phyloP scores from a whole-genome alignment of 108 stramenopile species.

The Phaeodactylum tricornutum region DNA sequence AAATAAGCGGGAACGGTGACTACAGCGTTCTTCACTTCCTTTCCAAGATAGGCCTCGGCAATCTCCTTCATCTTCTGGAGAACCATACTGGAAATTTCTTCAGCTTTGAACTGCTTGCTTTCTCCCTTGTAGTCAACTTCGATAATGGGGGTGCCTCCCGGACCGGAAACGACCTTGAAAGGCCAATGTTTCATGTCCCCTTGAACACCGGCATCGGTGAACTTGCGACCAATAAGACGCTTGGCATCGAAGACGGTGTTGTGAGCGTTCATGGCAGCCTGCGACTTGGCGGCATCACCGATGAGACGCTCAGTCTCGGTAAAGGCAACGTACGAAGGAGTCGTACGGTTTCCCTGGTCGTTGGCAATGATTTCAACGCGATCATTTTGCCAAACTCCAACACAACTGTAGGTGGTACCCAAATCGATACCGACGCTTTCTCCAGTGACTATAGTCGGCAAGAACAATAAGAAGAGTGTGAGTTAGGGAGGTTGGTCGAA shows the following conservation, averaged over 20 bases:
- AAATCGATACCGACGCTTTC: constrained; percentile 89
- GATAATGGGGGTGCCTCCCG: constrained; percentile 85
- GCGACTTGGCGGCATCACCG: constrained; percentile 88
- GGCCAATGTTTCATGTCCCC: constrained; percentile 96
- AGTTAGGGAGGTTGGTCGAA: too few relatives aligned
- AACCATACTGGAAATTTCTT: constrained; percentile 99
- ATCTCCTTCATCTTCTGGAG: constrained; percentile 98
- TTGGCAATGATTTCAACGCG: constrained; percentile 99
- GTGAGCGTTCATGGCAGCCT: constrained; percentile 89
- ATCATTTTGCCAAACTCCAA: constrained; percentile 98
- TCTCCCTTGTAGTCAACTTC: constrained; percentile 90
- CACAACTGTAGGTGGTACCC: constrained; percentile 96
- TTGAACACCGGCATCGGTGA: constrained; percentile 80
- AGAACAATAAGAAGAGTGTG: neutral
- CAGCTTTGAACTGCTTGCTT: constrained; percentile 85
- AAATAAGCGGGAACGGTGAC: constrained; percentile 99
- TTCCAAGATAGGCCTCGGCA: constrained; percentile 97
- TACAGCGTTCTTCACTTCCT: constrained; percentile 99
- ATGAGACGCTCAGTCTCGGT: constrained; percentile 97
- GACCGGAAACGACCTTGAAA: constrained; percentile 77
- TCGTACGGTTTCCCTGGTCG: constrained; percentile 99
- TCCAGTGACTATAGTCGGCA: constrained; percentile 16
- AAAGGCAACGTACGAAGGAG: constrained; percentile 99
- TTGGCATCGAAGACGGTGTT: constrained; percentile 97
- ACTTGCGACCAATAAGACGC: constrained; percentile 91